Base-by-base conservation (phyloP, 1,139 yeast genomes). In the Suhomyces yuchorum region DNA sequence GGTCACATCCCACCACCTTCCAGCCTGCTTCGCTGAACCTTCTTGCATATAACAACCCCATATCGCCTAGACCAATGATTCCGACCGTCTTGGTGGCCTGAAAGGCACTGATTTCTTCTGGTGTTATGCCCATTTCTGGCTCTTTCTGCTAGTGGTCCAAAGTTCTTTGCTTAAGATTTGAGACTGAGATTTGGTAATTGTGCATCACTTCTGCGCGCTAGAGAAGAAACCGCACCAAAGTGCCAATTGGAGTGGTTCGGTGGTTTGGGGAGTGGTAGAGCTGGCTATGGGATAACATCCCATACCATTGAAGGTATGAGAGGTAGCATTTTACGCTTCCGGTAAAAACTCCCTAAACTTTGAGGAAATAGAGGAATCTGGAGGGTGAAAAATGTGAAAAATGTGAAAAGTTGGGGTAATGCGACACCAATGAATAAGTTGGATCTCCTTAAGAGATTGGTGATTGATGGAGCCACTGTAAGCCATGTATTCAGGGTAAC, bases 41-140 rank as follows among this genome's bases (percentile, higher is more conserved):
- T 15, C 76, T 74, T 51, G 98, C 98, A 60, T 93, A 93, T 55
- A 93, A 70, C 39, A 81, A 71, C 14, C 99, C 99, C 99, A 93
- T 93, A 64, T 93, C 99, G 23, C 99, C 99, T 38, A 93, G 79
- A 1, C 99, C 99, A 49, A 93, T 92, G 54, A 93, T 87, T 2
- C 99, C 99, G 43, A 93, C 80, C 36, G 73, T 74, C 62, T 83
- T 86, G 33, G 73, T 11, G 12, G 48, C 44, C 37, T 48, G 43
- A 15, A 38, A 39, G 30, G 34, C 42, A 30, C 17, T 24, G 17
- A 23, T 22, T 18, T 41, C 36, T 24, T 41, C 32, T 7, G 41
- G 42, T 24, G 46, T 19, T 7, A 26, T 26, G 11, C 15, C 43
- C 36, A 19, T 39, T 18, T 17, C 3, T 30, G 18, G 34, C 3